Percentiles rank a stretch among this genome's conserved stretches.
Evolutionary conservation across 768 basidiomycete species (phyloP).

Genomic region (Leccinellum luteum): DNA sequence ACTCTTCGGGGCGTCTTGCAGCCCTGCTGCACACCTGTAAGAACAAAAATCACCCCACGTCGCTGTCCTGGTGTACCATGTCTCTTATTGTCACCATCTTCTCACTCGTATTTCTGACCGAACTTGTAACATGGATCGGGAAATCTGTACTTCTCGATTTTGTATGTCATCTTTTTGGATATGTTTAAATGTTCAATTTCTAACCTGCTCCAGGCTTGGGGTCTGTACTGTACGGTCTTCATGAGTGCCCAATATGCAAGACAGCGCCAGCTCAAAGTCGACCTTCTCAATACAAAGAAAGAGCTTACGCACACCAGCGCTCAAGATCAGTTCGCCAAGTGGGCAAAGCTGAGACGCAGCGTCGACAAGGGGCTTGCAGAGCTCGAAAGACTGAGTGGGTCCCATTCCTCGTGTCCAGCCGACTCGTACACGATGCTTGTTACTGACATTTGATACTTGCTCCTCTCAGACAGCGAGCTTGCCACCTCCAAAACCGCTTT

Average conservation of each 20-base stretch:
- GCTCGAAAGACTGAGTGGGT: conserved; percentile 88
- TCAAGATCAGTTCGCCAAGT: conserved; percentile 97
- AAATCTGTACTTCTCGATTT: conserved; percentile 77
- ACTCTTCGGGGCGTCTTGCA: not conserved
- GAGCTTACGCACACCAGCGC: conserved; percentile 89
- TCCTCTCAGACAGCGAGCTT: conserved; percentile 60
- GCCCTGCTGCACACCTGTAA: conserved; percentile 5
- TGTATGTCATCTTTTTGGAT: conserved; percentile 45
- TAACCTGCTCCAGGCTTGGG: conserved; percentile 56
- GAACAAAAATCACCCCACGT: not conserved
- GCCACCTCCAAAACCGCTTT: conserved; percentile 59
- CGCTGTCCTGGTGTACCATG: conserved; percentile 41
- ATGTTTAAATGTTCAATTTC: conserved; percentile 4
- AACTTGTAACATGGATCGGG: conserved; percentile 87
- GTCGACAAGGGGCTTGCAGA: conserved; percentile 92
- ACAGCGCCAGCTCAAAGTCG: conserved; percentile 73
- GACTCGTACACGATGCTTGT: not conserved
- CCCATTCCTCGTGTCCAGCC: not conserved
- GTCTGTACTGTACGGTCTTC: conserved; percentile 65
- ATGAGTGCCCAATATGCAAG: conserved; percentile 50
- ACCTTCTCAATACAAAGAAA: conserved; percentile 76
- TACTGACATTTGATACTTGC: conserved; percentile 1
- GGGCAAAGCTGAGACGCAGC: conserved; percentile 89
- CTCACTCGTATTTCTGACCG: conserved; percentile 73
- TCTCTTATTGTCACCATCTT: conserved; percentile 83